Conservation (phyloP, 495 filamentous ascomycete species). For the Choiromyces venosus region DNA sequence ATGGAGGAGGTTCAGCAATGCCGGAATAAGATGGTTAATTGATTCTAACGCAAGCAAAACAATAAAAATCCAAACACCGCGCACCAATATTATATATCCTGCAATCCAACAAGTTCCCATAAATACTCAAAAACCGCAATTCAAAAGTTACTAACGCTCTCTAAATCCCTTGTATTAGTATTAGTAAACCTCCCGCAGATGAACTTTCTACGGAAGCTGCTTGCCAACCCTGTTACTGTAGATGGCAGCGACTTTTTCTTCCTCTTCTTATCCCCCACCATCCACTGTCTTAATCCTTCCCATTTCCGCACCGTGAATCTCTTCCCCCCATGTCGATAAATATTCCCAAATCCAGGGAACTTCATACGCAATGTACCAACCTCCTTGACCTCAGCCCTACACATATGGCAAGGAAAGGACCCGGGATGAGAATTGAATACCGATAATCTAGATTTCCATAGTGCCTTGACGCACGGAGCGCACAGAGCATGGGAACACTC, state of each 20-base stretch:
- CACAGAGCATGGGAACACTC: neutral
- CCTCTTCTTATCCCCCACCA: neutral
- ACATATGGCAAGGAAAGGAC: neutral
- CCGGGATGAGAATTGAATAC: neutral
- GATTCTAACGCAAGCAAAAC: neutral
- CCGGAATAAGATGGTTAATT: neutral
- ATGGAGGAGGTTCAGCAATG: constrained; percentile 10
- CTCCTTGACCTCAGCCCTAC: neutral
- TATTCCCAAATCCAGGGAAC: neutral
- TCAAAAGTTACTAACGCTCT: neutral
- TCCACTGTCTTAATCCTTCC: neutral
- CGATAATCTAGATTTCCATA: neutral
- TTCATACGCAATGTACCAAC: neutral
- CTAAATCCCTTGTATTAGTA: neutral
- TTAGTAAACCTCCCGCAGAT: neutral
- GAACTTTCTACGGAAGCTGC: neutral
- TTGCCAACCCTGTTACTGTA: too few species aligned
- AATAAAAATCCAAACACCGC: neutral
- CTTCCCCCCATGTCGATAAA: neutral
- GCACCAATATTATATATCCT: neutral
- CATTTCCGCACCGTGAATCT: neutral
- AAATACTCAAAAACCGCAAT: neutral
- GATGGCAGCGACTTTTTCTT: neutral
- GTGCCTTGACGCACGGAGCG: neutral
- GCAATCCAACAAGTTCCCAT: neutral